Percentiles rank a stretch among this genome's conserved stretches.
These are phyloP conservation scores for Globisporangium parvum DNA, from an alignment of 352 stramenopile genomes.

Conservation along the genomic window DNA sequence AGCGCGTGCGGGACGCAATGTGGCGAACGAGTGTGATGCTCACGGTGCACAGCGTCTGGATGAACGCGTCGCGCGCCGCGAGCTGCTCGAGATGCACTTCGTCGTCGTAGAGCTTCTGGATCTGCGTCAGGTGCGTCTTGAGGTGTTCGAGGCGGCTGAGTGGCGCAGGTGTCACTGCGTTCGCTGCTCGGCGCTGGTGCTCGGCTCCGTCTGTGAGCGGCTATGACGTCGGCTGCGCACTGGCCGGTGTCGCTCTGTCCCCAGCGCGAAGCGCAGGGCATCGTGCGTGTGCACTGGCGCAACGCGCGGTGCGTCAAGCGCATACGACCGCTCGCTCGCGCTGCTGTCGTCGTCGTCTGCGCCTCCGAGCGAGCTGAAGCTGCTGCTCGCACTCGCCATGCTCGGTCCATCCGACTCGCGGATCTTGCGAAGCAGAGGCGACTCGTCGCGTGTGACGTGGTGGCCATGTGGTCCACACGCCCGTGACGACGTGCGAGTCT, in stretches of 20 bases:
- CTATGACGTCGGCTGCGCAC: neutral
- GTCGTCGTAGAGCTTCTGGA: slow-evolving; percentile 37
- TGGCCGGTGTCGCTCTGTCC: too few relatives aligned
- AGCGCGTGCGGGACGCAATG: slow-evolving; percentile 22
- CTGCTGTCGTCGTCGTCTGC: neutral
- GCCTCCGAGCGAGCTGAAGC: slow-evolving; percentile 11
- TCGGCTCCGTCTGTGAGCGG: neutral
- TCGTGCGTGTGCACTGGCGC: neutral
- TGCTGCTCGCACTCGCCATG: neutral
- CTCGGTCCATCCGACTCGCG: neutral
- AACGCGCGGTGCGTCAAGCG: slow-evolving; percentile 2
- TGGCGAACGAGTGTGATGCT: slow-evolving; percentile 42
- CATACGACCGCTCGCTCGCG: slow-evolving; percentile 5
- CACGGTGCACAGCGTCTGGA: slow-evolving; percentile 36
- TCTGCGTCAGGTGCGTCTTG: slow-evolving; percentile 44
- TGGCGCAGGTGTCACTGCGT: neutral
- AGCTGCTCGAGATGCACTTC: slow-evolving; percentile 45
- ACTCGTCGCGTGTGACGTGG: neutral
- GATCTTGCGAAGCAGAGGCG: neutral
- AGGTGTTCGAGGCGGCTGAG: slow-evolving; percentile 31
- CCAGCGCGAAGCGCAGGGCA: neutral
- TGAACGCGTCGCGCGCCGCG: slow-evolving; percentile 22
- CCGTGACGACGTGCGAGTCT: neutral
- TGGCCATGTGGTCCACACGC: too few relatives aligned
- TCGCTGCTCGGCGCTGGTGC: neutral